phyloP scores from a whole-genome alignment of 2,329 filamentous ascomycete genomes.

The Ramularia endophylla region DNA sequence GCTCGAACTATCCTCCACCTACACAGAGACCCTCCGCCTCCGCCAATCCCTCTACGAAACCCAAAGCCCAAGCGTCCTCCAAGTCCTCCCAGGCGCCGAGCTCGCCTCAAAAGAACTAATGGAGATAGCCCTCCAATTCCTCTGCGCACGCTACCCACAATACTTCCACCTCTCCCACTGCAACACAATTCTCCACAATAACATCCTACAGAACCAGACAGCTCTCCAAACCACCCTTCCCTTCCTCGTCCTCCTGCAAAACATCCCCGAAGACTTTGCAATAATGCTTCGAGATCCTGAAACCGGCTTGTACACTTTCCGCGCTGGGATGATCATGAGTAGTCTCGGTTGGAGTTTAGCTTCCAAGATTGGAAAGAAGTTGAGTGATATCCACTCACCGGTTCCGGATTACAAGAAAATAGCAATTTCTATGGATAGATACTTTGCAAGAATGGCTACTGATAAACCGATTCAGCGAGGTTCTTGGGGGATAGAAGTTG shows the following conservation, averaged over 20 bases:
- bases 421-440: conserved; percentile 86
- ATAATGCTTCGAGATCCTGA: conserved; percentile 66
- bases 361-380: conserved; percentile 64
- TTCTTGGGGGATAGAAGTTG: conserved; percentile 77
- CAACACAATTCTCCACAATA: conserved; percentile 59
- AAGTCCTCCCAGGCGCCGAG: conserved; percentile 66
- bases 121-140: conserved; percentile 77
- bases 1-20: conserved; percentile 78
- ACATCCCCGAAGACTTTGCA: conserved; percentile 79
- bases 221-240: conserved; percentile 59
- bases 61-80: conserved; percentile 59
- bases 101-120: conserved; percentile 78
- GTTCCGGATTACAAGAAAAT: conserved; percentile 84
- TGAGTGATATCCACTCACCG: conserved; percentile 65
- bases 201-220: conserved; percentile 57
- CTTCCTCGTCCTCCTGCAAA: conserved; percentile 64
- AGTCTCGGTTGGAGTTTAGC: conserved; percentile 73
- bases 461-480: conserved; percentile 74
- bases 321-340: conserved; percentile 72
- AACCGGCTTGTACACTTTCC: conserved; percentile 67
- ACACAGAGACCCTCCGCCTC: conserved; percentile 60
- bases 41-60: conserved; percentile 59
- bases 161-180: conserved; percentile 59
- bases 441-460: conserved; percentile 70
- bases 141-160: conserved; percentile 70